phyloP scores from a whole-genome alignment of 495 filamentous ascomycete species.

The Hypoxylon cercidicola region DNA sequence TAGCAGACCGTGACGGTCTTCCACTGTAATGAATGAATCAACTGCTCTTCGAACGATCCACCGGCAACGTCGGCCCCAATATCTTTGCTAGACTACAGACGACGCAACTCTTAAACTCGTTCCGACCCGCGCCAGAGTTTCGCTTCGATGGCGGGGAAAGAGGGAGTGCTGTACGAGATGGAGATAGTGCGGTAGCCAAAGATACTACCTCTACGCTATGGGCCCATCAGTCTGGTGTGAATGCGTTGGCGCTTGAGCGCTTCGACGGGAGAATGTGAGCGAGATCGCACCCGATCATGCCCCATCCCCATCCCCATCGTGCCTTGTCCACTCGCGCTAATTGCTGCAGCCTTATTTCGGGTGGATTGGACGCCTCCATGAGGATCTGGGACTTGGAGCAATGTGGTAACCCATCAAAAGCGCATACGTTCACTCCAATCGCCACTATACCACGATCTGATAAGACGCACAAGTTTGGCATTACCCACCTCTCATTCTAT shows the following conservation, averaged over 20 bases:
- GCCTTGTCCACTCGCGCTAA: constrained; percentile 29
- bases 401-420: constrained; percentile 45
- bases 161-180: constrained; percentile 34
- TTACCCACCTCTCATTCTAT: constrained; percentile 88
- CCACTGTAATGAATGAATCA: constrained; percentile 77
- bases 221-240: constrained; percentile 81
- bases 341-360: constrained; percentile 75
- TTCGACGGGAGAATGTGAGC: constrained; percentile 81
- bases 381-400: constrained; percentile 85
- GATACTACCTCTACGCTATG: constrained; percentile 48
- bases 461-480: constrained; percentile 72
- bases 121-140: constrained; percentile 71
- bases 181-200: constrained; percentile 26
- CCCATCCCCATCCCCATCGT: background rate
- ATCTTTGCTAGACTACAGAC: constrained; percentile 71
- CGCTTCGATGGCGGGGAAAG: constrained; percentile 71
- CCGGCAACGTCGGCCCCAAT: constrained; percentile 69
- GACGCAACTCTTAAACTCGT: constrained; percentile 61
- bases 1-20: constrained; percentile 15
- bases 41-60: constrained; percentile 75
- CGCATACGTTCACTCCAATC: constrained; percentile 62
- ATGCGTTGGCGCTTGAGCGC: constrained; percentile 76
- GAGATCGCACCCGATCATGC: background rate
- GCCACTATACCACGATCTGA: constrained; percentile 49
- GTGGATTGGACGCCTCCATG: constrained; percentile 81